phyloP scores from a whole-genome alignment of 345 rosid species.

The Noccaea caerulescens region DNA sequence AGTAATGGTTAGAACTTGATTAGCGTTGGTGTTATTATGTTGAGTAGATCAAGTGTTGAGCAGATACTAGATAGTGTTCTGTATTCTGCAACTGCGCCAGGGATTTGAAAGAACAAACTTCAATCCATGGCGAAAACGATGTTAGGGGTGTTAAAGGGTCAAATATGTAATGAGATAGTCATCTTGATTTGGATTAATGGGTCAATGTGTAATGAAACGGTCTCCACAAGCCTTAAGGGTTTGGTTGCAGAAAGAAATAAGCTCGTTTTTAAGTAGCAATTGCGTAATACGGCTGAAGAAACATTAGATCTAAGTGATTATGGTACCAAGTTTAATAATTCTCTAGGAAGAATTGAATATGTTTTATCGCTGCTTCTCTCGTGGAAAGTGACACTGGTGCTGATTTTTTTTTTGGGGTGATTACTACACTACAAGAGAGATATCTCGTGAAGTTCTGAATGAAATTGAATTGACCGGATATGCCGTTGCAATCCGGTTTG shows the following conservation, averaged over 20 bases:
- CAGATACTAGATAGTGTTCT: not conserved
- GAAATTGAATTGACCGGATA: no score
- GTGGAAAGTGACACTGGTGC: not conserved
- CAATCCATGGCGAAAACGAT: not conserved
- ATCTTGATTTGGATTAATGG: not conserved
- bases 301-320: not conserved
- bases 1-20: not conserved
- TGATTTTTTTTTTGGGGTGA: not conserved
- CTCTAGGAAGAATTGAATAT: not conserved
- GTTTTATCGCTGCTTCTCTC: no score
- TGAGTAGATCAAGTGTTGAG: constrained; percentile 9
- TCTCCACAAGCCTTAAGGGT: not conserved
- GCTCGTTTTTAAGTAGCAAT: not conserved
- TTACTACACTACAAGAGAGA: no score
- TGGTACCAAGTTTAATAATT: not conserved
- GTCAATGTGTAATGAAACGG: constrained; percentile 5
- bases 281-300: not conserved
- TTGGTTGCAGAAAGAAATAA: not conserved
- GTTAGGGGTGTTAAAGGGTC: not conserved
- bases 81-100: not conserved
- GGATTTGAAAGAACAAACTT: not conserved
- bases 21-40: constrained; percentile 1
- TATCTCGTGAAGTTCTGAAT: no score
- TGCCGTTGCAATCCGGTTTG: no score
- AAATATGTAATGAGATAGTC: not conserved